A percentile compares a stretch with the other conserved stretches of the same genome.
Conservation (phyloP, 2,329 filamentous ascomycete genomes). For the Cladosporium sp. region DNA sequence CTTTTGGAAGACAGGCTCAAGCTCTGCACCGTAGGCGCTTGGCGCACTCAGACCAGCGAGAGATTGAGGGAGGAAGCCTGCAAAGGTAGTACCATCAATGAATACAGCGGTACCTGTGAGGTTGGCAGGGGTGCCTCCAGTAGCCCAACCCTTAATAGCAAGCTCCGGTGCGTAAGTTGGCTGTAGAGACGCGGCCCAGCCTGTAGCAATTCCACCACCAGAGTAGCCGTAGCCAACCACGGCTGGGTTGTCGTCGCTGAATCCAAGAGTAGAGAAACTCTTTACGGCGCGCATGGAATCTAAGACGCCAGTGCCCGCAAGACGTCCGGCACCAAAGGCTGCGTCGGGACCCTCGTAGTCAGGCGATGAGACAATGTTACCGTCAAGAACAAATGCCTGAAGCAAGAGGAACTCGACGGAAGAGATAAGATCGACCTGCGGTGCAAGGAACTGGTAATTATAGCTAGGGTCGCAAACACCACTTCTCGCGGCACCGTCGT, state of each 20-base stretch:
- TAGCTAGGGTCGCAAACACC: constrained; percentile 43
- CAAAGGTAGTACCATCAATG: constrained; percentile 30
- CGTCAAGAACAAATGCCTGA: constrained; percentile 25
- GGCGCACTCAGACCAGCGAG: constrained; percentile 28
- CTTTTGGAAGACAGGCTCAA: constrained; percentile 23
- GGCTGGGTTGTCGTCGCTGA: constrained; percentile 26
- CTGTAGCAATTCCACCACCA: constrained; percentile 54
- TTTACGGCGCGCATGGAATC: constrained; percentile 46
- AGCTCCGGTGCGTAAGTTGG: constrained; percentile 56
- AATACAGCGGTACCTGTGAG: constrained; percentile 30
- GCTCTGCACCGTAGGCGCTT: constrained; percentile 28
- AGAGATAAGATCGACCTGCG: constrained; percentile 28
- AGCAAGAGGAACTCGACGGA: constrained; percentile 27
- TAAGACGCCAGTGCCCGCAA: constrained; percentile 44
- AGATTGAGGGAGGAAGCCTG: constrained; percentile 32
- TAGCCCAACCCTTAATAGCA: constrained; percentile 48
- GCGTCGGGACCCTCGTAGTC: constrained; percentile 44
- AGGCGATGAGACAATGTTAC: constrained; percentile 38
- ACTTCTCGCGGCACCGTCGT: constrained; percentile 39
- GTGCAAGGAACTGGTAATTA: constrained; percentile 30
- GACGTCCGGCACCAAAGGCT: constrained; percentile 36
- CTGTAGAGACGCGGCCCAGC: constrained; percentile 54
- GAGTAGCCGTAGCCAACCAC: constrained; percentile 57
- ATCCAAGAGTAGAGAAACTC: constrained; percentile 31
- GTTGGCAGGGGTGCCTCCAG: constrained; percentile 52